These are phyloP conservation scores for Elaeis guineensis DNA, from an alignment of 176 grass and related monocot genomes.

Conservation along the genomic window DNA sequence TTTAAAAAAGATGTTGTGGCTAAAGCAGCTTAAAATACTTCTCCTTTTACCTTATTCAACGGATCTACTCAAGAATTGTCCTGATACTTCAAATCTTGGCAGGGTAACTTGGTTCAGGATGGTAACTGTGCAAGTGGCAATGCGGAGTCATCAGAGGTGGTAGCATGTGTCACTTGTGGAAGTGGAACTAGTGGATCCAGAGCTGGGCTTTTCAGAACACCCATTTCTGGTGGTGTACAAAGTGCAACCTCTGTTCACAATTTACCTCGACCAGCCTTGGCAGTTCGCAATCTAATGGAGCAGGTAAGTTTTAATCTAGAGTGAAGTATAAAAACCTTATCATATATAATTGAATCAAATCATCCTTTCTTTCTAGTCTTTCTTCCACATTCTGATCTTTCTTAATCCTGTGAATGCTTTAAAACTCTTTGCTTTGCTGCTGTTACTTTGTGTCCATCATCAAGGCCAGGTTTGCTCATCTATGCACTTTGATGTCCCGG, in stretches of 20 bases:
- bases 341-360: no score
- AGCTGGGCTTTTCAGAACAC: slow-evolving; percentile 86
- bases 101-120: slow-evolving; percentile 16
- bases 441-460: no score
- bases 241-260: slow-evolving; percentile 78
- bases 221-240: slow-evolving; percentile 94
- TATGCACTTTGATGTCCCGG: slow-evolving; percentile 88
- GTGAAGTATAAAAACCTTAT: no score
- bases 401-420: no score
- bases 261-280: slow-evolving; percentile 84
- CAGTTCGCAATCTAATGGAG: slow-evolving; percentile 94
- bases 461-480: slow-evolving; percentile 81
- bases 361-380: background rate
- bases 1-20: no score
- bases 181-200: slow-evolving; percentile 44
- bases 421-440: no score
- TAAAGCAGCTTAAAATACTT: background rate
- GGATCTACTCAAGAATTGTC: background rate
- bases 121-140: slow-evolving; percentile 5
- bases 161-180: slow-evolving; percentile 20
- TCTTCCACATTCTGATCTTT: background rate
- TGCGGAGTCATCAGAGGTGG: slow-evolving; percentile 5
- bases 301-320: slow-evolving; percentile 30
- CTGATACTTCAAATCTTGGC: slow-evolving; percentile 15
- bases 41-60: no score